A percentile compares a stretch with the other conserved stretches of the same genome.
phyloP scores from a whole-genome alignment of 352 stramenopile species.

The Globisporangium okanoganense region DNA sequence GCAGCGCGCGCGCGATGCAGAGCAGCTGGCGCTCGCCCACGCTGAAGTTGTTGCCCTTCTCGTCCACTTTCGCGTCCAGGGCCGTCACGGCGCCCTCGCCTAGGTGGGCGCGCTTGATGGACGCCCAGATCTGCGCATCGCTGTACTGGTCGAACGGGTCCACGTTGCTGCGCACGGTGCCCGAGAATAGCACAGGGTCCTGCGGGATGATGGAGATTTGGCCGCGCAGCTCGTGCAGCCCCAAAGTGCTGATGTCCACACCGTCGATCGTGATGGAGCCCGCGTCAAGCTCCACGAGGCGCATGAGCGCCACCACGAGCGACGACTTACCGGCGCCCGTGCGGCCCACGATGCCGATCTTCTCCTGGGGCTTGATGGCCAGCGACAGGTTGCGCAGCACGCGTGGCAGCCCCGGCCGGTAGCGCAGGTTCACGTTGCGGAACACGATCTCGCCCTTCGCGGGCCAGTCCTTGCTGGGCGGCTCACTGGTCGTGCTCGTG shows the following conservation, averaged over 20 bases:
- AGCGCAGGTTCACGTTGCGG: conserved; percentile 78
- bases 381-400: conserved; percentile 56
- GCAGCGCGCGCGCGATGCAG: conserved; percentile 92
- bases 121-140: conserved; percentile 69
- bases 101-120: conserved; percentile 71
- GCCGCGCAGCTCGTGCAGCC: conserved; percentile 25
- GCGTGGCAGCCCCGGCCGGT: conserved; percentile 50
- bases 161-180: conserved; percentile 82
- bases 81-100: conserved; percentile 38
- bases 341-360: conserved; percentile 61
- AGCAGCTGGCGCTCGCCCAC: conserved; percentile 96
- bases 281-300: conserved; percentile 74
- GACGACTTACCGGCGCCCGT: conserved; percentile 83
- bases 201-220: conserved; percentile 79
- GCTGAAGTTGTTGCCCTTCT: conserved; percentile 94
- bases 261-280: conserved; percentile 32
- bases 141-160: conserved; percentile 82
- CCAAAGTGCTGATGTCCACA: conserved; percentile 26
- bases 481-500: conserved; percentile 80
- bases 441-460: conserved; percentile 66
- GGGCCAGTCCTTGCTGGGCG: conserved; percentile 66
- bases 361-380: conserved; percentile 58
- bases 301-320: conserved; percentile 81
- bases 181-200: conserved; percentile 90
- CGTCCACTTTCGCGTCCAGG: conserved; percentile 51